Conservation (phyloP, 2,329 filamentous ascomycete species). For the Aspergillus tanneri region DNA sequence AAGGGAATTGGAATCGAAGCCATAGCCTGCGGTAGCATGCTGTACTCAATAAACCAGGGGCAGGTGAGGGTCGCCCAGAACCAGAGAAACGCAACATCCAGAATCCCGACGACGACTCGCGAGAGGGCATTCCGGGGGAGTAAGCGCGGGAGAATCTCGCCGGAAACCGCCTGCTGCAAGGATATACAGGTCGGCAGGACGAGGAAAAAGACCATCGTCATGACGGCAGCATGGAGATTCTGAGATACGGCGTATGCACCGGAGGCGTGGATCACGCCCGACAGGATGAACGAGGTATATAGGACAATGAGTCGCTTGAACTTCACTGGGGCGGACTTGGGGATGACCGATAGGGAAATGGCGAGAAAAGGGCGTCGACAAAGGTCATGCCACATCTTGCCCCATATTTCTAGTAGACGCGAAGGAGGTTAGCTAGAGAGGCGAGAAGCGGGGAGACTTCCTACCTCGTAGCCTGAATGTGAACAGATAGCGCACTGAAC, state of each 20-base stretch:
- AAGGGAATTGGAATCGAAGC: constrained; percentile 10
- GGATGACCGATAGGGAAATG: constrained; percentile 8
- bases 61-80: constrained; percentile 17
- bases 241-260: constrained; percentile 16
- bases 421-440: neutral
- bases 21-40: constrained; percentile 18
- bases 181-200: constrained; percentile 13
- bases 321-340: neutral
- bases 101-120: constrained; percentile 5
- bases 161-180: constrained; percentile 12
- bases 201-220: constrained; percentile 20
- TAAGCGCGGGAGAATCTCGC: neutral
- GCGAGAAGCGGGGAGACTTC: neutral
- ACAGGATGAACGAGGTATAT: constrained; percentile 15
- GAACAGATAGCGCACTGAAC: constrained; percentile 13
- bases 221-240: constrained; percentile 6
- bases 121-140: constrained; percentile 2
- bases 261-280: constrained; percentile 12
- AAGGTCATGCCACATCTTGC: constrained; percentile 21
- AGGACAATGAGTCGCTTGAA: constrained; percentile 9
- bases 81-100: constrained; percentile 9
- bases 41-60: constrained; percentile 19
- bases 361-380: constrained; percentile 17
- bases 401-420: constrained; percentile 18
- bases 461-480: constrained; percentile 15